Evolutionary conservation across 1,139 yeast genomes (phyloP).

Genomic region (Tardiomyces depauwii): DNA sequence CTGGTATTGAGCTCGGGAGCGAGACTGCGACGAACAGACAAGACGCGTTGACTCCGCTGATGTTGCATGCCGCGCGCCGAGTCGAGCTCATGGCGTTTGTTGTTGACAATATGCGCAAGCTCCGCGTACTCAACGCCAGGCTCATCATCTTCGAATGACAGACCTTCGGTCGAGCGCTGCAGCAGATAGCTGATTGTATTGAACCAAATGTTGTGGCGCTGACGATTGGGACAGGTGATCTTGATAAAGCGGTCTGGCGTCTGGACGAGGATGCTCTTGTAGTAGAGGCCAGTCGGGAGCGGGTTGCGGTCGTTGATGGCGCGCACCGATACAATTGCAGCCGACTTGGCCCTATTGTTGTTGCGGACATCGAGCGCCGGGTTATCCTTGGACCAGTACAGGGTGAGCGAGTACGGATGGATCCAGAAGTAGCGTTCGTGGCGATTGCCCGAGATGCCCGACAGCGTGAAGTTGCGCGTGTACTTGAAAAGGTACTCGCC

Average conservation of each 20-base stretch:
- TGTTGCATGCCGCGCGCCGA: background rate
- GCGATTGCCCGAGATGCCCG: slow-evolving; percentile 65
- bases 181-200: slow-evolving; percentile 72
- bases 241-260: slow-evolving; percentile 61
- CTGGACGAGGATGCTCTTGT: slow-evolving; percentile 69
- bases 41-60: background rate
- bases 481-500: slow-evolving; percentile 89
- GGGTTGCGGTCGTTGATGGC: slow-evolving; percentile 81
- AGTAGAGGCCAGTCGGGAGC: slow-evolving; percentile 79
- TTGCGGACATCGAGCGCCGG: slow-evolving; percentile 53
- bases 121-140: background rate
- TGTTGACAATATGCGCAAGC: background rate
- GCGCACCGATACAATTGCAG: slow-evolving; percentile 70
- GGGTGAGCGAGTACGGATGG: slow-evolving; percentile 83
- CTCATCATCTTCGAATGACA: background rate
- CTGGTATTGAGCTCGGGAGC: background rate
- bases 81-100: background rate
- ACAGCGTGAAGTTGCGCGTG: slow-evolving; percentile 62
- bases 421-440: slow-evolving; percentile 96
- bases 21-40: background rate
- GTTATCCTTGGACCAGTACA: slow-evolving; percentile 80
- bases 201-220: slow-evolving; percentile 87
- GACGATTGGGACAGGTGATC: slow-evolving; percentile 79
- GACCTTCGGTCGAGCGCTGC: slow-evolving; percentile 23
- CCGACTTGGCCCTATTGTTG: slow-evolving; percentile 50